Conservation (phyloP, 2,329 filamentous ascomycete species). For the Ceratocystis huliohia region DNA sequence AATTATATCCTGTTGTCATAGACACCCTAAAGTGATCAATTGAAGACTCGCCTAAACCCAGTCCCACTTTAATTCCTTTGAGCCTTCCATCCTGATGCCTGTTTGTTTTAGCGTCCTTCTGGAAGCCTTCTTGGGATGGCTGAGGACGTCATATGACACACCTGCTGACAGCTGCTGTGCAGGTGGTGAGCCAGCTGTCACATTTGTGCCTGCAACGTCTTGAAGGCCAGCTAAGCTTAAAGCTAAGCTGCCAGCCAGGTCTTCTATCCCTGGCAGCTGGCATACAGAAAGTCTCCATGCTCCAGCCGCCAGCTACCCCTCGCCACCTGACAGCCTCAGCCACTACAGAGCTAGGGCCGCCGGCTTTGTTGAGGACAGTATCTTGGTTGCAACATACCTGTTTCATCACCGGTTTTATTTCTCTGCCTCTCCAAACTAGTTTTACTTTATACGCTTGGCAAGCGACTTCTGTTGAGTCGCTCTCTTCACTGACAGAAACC, state of each 20-base stretch:
- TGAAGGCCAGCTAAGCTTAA: too few relatives aligned
- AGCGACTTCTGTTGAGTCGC: neutral
- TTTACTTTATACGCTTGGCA: neutral
- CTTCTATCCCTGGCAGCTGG: neutral
- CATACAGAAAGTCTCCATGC: too few relatives aligned
- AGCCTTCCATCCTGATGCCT: neutral
- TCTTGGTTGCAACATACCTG: neutral
- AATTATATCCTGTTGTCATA: slow-evolving; percentile 2
- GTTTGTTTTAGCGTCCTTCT: neutral
- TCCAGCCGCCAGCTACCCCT: neutral
- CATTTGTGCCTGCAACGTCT: neutral
- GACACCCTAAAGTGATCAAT: neutral
- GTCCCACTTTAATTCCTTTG: neutral
- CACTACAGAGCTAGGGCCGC: neutral
- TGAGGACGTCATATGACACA: neutral
- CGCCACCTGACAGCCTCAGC: neutral
- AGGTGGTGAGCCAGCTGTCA: neutral
- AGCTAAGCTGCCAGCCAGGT: neutral
- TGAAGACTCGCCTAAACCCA: neutral
- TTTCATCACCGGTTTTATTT: slow-evolving; percentile 1
- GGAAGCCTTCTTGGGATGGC: slow-evolving; percentile 1
- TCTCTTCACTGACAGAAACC: neutral
- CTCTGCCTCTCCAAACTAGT: neutral
- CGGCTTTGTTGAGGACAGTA: neutral
- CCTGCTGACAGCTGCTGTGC: too few relatives aligned